phyloP scores from a whole-genome alignment of 2,329 filamentous ascomycete species.

The Alternaria hordeiaustralica region DNA sequence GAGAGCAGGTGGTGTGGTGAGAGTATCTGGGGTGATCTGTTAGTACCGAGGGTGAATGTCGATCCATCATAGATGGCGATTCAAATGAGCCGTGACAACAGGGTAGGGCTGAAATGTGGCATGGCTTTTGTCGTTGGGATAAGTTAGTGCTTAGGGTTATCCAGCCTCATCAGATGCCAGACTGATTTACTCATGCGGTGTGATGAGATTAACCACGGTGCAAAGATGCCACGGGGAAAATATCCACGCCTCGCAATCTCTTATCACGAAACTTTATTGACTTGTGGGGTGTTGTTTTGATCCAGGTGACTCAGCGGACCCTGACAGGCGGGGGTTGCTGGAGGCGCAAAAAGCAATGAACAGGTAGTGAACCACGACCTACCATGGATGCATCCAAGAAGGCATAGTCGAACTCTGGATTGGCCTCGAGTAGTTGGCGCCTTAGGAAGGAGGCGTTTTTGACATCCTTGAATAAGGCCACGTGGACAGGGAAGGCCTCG shows the following conservation, averaged over 20 bases:
- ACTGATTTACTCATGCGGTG: not conserved
- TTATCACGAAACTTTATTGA: not conserved
- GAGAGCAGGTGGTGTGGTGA: constrained; percentile 76
- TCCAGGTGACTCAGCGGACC: not conserved
- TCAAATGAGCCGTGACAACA: not conserved
- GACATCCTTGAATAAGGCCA: constrained; percentile 77
- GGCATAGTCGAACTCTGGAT: constrained; percentile 88
- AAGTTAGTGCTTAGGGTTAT: not conserved
- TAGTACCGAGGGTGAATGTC: not conserved
- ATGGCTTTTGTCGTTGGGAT: not conserved
- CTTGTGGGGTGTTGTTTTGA: not conserved
- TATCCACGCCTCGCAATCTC: not conserved
- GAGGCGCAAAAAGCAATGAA: constrained; percentile 2
- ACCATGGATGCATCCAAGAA: constrained; percentile 86
- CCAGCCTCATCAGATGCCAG: not conserved
- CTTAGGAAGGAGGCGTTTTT: constrained; percentile 79
- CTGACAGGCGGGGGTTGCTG: not conserved
- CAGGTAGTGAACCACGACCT: constrained; percentile 29
- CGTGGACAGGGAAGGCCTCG: constrained; percentile 71
- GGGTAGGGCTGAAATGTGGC: not conserved
- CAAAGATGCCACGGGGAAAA: not conserved
- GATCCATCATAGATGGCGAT: not conserved
- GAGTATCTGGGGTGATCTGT: constrained; percentile 61
- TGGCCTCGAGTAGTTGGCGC: constrained; percentile 82
- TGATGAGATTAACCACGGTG: not conserved